Conservation (phyloP, 2,329 filamentous ascomycete genomes). For the Microthyrium microscopicum region DNA sequence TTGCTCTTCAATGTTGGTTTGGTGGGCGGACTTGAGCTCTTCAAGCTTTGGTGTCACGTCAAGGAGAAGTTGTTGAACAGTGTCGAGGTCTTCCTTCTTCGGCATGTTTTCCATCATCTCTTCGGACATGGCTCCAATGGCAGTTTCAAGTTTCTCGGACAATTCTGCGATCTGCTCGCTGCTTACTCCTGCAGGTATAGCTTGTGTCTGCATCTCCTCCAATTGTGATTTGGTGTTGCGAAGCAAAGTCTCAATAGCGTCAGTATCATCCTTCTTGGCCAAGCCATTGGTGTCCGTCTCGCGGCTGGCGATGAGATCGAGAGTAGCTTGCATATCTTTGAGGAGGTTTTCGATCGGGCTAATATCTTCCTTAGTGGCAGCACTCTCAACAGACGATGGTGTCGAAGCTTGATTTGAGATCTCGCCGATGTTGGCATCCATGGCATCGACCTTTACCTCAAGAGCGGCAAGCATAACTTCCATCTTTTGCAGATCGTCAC, state of each 20-base stretch:
- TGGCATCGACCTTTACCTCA: slow-evolving; percentile 65
- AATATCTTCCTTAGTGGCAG: slow-evolving; percentile 37
- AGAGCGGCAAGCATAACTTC: slow-evolving; percentile 72
- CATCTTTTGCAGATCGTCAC: slow-evolving; percentile 68
- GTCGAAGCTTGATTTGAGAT: too few species aligned
- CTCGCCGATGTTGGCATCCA: slow-evolving; percentile 39
- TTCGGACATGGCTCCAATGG: slow-evolving; percentile 46
- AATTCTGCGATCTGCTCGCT: slow-evolving; percentile 38
- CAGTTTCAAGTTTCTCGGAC: slow-evolving; percentile 36
- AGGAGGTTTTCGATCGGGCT: slow-evolving; percentile 26
- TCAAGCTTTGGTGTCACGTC: slow-evolving; percentile 63
- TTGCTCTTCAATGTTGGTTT: slow-evolving; percentile 30
- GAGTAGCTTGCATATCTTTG: slow-evolving; percentile 41
- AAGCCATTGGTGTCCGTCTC: slow-evolving; percentile 29
- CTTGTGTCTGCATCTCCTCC: slow-evolving; percentile 53
- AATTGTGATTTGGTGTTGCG: slow-evolving; percentile 77
- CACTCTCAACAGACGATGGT: slow-evolving; percentile 18
- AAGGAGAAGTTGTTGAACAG: slow-evolving; percentile 60
- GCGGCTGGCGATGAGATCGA: slow-evolving; percentile 35
- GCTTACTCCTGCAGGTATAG: slow-evolving; percentile 52
- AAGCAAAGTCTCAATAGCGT: slow-evolving; percentile 79
- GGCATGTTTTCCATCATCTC: slow-evolving; percentile 52
- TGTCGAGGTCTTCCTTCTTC: slow-evolving; percentile 61
- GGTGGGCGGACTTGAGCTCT: slow-evolving; percentile 39
- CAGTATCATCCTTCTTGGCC: slow-evolving; percentile 66